phyloP scores from a whole-genome alignment of 306 rosid species.

The Lotus japonicus region DNA sequence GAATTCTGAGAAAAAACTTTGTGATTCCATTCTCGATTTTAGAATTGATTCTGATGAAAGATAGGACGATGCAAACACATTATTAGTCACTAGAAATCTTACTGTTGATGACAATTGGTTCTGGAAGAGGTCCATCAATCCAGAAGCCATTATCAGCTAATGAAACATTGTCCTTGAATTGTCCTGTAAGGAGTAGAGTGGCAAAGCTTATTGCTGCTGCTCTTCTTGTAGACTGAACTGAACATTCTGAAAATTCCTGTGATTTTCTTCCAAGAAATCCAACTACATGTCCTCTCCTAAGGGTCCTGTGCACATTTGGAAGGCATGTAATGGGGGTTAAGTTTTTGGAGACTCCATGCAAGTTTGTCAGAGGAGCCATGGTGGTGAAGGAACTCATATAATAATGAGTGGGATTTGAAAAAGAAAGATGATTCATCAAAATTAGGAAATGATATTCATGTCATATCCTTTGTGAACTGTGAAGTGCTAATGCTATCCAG shows the following conservation, averaged over 20 bases:
- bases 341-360: conserved; percentile 54
- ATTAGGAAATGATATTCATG: not conserved
- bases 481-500: conserved; percentile 17
- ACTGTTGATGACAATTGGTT: conserved; percentile 62
- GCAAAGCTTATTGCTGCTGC: conserved; percentile 55
- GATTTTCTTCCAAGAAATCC: conserved; percentile 38
- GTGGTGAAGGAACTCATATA: conserved; percentile 15
- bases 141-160: conserved; percentile 78
- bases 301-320: conserved; percentile 26
- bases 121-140: conserved; percentile 60
- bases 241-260: conserved; percentile 33
- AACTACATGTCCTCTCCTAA: conserved; percentile 25
- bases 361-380: conserved; percentile 66
- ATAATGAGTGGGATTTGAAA: conserved; percentile 10
- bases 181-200: conserved; percentile 44
- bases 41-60: too few species aligned
- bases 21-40: too few species aligned
- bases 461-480: conserved; percentile 34
- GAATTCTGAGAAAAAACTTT: too few species aligned
- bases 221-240: conserved; percentile 60
- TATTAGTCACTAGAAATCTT: conserved; percentile 23
- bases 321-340: conserved; percentile 40
- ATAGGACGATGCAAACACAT: too few species aligned
- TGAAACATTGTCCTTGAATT: conserved; percentile 30
- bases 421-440: not conserved